Percentiles rank a stretch among this genome's conserved stretches.
phyloP scores from a whole-genome alignment of 164 flowering plant species.

The Amborella trichopoda region DNA sequence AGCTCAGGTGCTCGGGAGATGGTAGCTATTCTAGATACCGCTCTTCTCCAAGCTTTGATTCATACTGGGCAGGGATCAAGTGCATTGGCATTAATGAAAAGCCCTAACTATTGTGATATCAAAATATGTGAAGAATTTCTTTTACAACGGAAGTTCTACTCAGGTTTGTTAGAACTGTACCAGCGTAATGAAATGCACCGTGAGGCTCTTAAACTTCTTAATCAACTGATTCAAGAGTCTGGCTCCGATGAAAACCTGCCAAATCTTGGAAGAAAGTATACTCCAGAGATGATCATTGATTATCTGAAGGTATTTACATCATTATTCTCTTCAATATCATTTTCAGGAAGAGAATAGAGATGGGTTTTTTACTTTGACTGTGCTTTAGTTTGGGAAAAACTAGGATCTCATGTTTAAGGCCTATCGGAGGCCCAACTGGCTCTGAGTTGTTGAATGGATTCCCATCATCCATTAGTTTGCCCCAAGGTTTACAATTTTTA shows the following conservation, averaged over 20 bases:
- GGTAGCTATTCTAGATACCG: constrained; percentile 88
- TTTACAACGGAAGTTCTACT: constrained; percentile 38
- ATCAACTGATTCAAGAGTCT: constrained; percentile 68
- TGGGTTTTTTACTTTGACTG: no score
- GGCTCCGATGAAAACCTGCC: constrained; percentile 34
- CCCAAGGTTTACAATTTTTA: no score
- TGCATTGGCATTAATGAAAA: constrained; percentile 65
- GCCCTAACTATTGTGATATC: constrained; percentile 83
- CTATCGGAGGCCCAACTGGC: no score
- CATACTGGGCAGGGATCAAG: constrained; percentile 82
- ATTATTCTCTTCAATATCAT: no score
- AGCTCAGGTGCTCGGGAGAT: constrained; percentile 87
- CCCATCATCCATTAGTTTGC: no score
- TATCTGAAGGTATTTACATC: constrained; percentile 88
- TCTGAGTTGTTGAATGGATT: no score
- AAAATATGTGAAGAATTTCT: constrained; percentile 85
- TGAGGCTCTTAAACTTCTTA: constrained; percentile 83
- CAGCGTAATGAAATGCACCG: constrained; percentile 81
- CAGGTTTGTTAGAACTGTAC: constrained; percentile 70
- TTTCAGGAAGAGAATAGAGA: no score
- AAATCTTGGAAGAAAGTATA: constrained; percentile 44
- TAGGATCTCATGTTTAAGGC: no score
- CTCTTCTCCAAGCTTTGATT: constrained; percentile 82
- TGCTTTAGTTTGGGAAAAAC: no score
- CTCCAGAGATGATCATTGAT: constrained; percentile 78